phyloP scores from a whole-genome alignment of 306 rosid species.

The Trifolium subterraneum region DNA sequence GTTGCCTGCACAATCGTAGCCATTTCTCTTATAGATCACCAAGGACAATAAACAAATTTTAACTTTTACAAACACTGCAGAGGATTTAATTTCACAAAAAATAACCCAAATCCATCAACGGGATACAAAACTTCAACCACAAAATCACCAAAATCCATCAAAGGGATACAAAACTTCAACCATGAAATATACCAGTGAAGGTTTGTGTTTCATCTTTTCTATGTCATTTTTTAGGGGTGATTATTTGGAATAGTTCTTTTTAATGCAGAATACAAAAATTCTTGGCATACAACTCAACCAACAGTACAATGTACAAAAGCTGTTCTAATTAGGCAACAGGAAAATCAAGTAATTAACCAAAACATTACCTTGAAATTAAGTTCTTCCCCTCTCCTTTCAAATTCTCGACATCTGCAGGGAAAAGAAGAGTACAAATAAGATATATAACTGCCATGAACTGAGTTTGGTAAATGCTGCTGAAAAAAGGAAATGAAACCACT shows the following conservation, averaged over 20 bases:
- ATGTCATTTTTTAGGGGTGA: background rate
- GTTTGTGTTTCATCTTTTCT: background rate
- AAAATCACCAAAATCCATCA: background rate
- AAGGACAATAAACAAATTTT: background rate
- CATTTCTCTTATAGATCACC: slow-evolving; percentile 17
- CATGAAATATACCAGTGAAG: background rate
- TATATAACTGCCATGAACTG: slow-evolving; percentile 20
- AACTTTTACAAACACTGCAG: background rate
- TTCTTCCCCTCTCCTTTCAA: slow-evolving; percentile 55
- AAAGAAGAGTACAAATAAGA: slow-evolving; percentile 14
- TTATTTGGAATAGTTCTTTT: background rate
- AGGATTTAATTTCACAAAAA: slow-evolving; percentile 7
- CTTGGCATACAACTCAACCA: slow-evolving; percentile 9
- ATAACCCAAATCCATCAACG: background rate
- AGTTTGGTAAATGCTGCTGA: slow-evolving; percentile 15
- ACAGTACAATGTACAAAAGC: background rate
- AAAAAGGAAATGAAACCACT: slow-evolving; percentile 10
- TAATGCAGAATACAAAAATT: slow-evolving; percentile 7
- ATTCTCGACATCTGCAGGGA: slow-evolving; percentile 66
- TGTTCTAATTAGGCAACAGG: slow-evolving; percentile 14
- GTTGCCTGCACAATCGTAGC: slow-evolving; percentile 58
- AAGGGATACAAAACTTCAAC: slow-evolving; percentile 10
- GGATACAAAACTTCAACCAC: slow-evolving; percentile 5
- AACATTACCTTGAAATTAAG: slow-evolving; percentile 66
- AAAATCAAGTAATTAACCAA: slow-evolving; percentile 35